Base-by-base conservation (phyloP, 2,329 filamentous ascomycete species). In the Cytospora leucostoma region DNA sequence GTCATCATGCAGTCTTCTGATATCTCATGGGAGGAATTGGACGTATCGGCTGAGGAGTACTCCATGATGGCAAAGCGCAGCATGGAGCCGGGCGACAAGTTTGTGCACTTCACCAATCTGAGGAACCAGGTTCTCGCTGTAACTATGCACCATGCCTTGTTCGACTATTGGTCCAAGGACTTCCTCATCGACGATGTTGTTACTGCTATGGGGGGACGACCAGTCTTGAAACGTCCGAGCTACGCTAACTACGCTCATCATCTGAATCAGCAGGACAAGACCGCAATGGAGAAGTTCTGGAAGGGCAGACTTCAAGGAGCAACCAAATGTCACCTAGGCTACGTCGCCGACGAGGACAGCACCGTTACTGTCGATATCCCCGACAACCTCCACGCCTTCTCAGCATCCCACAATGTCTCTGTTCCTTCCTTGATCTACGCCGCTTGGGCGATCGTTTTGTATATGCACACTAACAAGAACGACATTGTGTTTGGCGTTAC, bases 101-200 rank as follows among this genome's bases (percentile, higher is more conserved):
- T 63, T 17, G 61, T 70, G 27, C 62, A 63, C 37, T 49, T 67
- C 34, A 60, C 68, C 19, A 38, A 62, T 44, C 32, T 70, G 27
- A 44, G 65, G 8, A 34, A 59, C 32, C 44, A 62, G 13, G 57
- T 67, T 7, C 66, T 71, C 15, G 67, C 65, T 21, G 59, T 71
- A 32, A 66, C 66, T n/a, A 68, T 70, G 66, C 70, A 71, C 57
- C 69, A 71, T 58, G 67, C 68, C 44, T 62, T 71, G 21, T 69
- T 70, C 55, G 70, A 71, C 54, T 70, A 63, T 61, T 71, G 69
- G 69, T 71, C 70, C 38, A 64, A 64, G 50, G 49, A 66, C n/a
- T 70, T 70, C 52, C 51, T 70, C 56, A 62, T 68, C 37, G 64
- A 68, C n/a, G 70, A 71, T 40, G 33, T 15, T 57, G 54, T n/a